Percentiles rank a stretch among this genome's conserved stretches.
Evolutionary conservation across 257 asterid genomes (phyloP).

Genomic region (Ligustrum vulgare): DNA sequence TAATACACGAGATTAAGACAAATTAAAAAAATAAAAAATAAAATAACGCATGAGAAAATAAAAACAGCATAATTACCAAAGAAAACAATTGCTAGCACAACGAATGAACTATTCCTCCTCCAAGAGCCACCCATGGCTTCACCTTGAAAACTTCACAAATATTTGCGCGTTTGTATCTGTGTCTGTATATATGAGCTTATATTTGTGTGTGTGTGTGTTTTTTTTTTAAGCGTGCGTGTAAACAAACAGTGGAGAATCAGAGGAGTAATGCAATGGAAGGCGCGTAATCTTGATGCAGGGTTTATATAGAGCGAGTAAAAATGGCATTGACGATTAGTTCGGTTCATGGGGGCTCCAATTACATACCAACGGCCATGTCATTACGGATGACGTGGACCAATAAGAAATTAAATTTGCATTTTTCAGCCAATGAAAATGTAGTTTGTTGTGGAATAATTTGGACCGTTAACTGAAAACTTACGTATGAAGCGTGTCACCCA

Average conservation of each 20-base stretch:
- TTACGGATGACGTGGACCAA: conserved; percentile 42
- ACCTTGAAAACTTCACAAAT: not conserved
- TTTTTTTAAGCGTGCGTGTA: not conserved
- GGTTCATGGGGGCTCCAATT: not conserved
- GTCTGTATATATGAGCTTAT: not conserved
- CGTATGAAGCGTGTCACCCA: not conserved
- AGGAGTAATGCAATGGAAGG: not conserved
- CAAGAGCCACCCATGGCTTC: conserved; percentile 32
- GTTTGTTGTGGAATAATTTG: conserved; percentile 27
- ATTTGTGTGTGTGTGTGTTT: not conserved
- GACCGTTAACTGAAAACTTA: conserved; percentile 12
- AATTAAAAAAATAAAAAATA: not conserved
- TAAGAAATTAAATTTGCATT: not conserved
- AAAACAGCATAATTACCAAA: conserved; percentile 24
- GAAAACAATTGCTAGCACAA: conserved; percentile 34
- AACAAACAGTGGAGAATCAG: not conserved
- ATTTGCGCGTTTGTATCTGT: not conserved
- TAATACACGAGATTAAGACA: not conserved
- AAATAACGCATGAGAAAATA: not conserved
- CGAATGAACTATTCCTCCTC: conserved; percentile 35
- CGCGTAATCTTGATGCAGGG: not conserved
- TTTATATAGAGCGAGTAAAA: not conserved
- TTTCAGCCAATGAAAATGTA: conserved; percentile 29
- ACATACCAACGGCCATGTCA: conserved; percentile 17
- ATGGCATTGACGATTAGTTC: not conserved